phyloP scores from a whole-genome alignment of 768 basidiomycete species.

The Daedaleopsis sinensis region DNA sequence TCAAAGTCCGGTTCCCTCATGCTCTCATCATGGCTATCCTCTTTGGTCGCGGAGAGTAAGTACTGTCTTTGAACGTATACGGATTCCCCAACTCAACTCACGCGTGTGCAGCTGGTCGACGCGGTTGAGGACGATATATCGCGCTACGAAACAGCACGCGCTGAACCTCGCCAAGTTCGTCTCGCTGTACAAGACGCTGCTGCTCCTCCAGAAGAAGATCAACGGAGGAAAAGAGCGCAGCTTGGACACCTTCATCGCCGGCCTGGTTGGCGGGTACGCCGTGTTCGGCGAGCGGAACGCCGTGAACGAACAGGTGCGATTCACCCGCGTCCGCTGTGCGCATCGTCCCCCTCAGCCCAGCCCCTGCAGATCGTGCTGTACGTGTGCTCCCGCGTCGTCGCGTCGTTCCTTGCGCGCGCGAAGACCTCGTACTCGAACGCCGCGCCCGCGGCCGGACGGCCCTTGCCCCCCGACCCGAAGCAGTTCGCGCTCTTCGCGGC shows the following conservation, averaged over 20 bases:
- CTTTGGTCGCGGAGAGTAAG: conserved; percentile 91
- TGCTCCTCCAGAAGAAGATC: conserved; percentile 79
- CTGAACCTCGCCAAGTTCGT: conserved; percentile 94
- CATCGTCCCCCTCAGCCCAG: neutral
- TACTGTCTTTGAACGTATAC: conserved; percentile 26
- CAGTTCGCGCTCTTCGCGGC: conserved; percentile 90
- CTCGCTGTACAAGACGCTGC: conserved; percentile 84
- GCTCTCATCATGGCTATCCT: conserved; percentile 95
- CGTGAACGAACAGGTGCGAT: conserved; percentile 86
- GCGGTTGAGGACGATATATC: conserved; percentile 70
- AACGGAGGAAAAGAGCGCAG: conserved; percentile 83
- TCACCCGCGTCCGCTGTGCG: neutral
- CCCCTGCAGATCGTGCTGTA: conserved; percentile 87
- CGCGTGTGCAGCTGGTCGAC: conserved; percentile 60
- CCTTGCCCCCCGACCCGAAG: conserved; percentile 80
- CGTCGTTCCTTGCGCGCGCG: conserved; percentile 88
- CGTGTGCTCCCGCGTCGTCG: conserved; percentile 88
- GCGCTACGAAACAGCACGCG: conserved; percentile 89
- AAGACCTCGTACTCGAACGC: conserved; percentile 52
- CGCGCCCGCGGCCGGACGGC: conserved; percentile 51
- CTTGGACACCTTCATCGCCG: conserved; percentile 89
- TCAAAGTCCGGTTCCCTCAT: conserved; percentile 93
- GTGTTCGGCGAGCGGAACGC: conserved; percentile 87
- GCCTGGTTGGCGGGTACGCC: conserved; percentile 87
- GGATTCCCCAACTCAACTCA: conserved; percentile 10